Evolutionary conservation across 371 early-diverging fungal genomes (phyloP), one percentile per base, ranked within the genome.

Genomic region (Mucor sp.): DNA sequence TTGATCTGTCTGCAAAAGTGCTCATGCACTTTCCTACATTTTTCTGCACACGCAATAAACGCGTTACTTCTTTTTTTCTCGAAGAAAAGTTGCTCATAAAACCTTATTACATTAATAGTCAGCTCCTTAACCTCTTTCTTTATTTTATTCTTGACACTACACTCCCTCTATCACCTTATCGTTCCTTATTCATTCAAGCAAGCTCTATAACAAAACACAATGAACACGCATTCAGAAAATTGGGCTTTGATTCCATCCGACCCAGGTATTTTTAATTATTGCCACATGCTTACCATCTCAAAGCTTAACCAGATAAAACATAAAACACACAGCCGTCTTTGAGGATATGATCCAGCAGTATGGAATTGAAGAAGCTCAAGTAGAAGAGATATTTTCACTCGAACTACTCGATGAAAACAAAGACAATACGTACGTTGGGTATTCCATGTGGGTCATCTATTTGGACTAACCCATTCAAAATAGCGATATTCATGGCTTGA

Each of bases 171-270:
- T 41, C 14, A 41, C 5, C 41, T 17, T 17, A 41, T 17, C 9
- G 6, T 17, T 9, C 17, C 15, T 41, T 17, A 17, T 17, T 17
- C 17, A 41, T 3, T 41, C 17, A 5, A 41, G 17, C 15, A 41
- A 41, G 17, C 37, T 17, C 17, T 17, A 41, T 5, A 17, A 27
- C 21, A 25, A 25, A 53, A 27, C 27, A 53, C 7, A 25, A 53
- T 53, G 53, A 53, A 14, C 53, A 25, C 23, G 0, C 2, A 53
- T 27, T 15, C 12, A 27, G 50, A 65, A 32, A 48, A 58, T 1
- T 72, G 72, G 72, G 58, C 61, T 21, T 61, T 72, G 19, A 60
- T 72, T 14, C 57, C 68, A 21, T 72, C 72, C n/a, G 72, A 72
- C 41, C 72, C 68, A 39, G 72, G 68, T 72, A 58, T 19, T 14